phyloP scores from a whole-genome alignment of 2,329 filamentous ascomycete species.

The Mariannaea elegans region DNA sequence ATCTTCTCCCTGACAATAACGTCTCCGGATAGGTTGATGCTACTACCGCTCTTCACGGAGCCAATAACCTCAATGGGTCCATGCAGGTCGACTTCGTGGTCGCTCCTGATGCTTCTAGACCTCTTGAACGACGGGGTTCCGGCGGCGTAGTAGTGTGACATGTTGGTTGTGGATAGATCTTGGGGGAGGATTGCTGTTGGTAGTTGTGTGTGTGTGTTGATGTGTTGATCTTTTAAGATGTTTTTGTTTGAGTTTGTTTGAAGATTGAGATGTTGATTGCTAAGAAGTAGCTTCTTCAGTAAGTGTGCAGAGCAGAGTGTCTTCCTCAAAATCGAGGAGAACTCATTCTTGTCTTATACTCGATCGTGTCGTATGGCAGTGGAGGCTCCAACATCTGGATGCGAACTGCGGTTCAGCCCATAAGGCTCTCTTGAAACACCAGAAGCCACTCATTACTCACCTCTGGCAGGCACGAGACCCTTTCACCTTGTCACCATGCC shows the following conservation, averaged over 20 bases:
- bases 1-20: conserved; percentile 55
- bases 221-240: neutral
- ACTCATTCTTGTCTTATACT: conserved; percentile 17
- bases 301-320: neutral
- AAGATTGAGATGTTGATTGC: neutral
- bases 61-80: conserved; percentile 59
- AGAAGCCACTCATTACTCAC: conserved; percentile 14
- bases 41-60: conserved; percentile 56
- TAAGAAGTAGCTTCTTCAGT: neutral
- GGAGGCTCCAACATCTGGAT: conserved; percentile 14
- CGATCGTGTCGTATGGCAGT: neutral
- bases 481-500: conserved; percentile 10
- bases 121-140: conserved; percentile 40
- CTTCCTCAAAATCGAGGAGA: conserved; percentile 10
- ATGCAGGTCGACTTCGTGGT: conserved; percentile 49
- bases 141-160: conserved; percentile 40
- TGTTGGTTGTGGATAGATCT: conserved; percentile 17
- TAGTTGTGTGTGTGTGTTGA: neutral
- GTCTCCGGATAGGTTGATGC: conserved; percentile 55
- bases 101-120: conserved; percentile 53
- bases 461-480: conserved; percentile 19
- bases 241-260: neutral
- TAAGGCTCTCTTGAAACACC: conserved; percentile 18
- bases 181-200: neutral
- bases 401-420: conserved; percentile 24